These are phyloP conservation scores for Ballota nigra DNA, from an alignment of 257 asterid species.

Conservation along the genomic window DNA sequence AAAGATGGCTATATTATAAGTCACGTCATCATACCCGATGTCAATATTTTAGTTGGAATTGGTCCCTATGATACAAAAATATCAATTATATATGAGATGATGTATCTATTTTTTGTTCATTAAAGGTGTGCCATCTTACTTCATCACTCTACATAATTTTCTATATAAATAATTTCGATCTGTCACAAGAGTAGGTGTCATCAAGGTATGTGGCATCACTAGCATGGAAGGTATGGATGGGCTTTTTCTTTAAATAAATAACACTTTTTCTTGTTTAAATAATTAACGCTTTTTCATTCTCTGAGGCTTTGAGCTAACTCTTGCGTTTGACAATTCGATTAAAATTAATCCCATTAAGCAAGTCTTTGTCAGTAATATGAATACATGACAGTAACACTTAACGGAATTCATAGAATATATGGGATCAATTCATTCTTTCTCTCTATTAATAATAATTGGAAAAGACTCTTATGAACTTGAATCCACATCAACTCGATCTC, in stretches of 20 bases:
- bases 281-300: slow-evolving; percentile 16
- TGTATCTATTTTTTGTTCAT: neutral
- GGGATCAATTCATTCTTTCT: neutral
- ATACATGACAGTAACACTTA: neutral
- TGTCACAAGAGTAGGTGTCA: slow-evolving; percentile 15
- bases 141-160: slow-evolving; percentile 11
- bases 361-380: slow-evolving; percentile 3
- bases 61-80: slow-evolving; percentile 17
- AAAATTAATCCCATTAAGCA: neutral
- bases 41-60: slow-evolving; percentile 36
- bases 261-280: too few species aligned
- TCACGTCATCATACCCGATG: slow-evolving; percentile 17
- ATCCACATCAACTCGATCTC: too few species aligned
- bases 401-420: slow-evolving; percentile 4
- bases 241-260: slow-evolving; percentile 11
- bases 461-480: too few species aligned
- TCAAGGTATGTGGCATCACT: slow-evolving; percentile 11
- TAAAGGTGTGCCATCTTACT: slow-evolving; percentile 25
- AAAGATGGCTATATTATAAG: neutral
- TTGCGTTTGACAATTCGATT: slow-evolving; percentile 3
- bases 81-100: neutral
- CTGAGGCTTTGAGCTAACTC: slow-evolving; percentile 16
- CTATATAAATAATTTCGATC: neutral
- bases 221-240: slow-evolving; percentile 26
- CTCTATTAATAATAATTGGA: too few species aligned